Base-by-base conservation (phyloP, 1,139 yeast genomes). In the Scheffersomyces segobiensis region DNA sequence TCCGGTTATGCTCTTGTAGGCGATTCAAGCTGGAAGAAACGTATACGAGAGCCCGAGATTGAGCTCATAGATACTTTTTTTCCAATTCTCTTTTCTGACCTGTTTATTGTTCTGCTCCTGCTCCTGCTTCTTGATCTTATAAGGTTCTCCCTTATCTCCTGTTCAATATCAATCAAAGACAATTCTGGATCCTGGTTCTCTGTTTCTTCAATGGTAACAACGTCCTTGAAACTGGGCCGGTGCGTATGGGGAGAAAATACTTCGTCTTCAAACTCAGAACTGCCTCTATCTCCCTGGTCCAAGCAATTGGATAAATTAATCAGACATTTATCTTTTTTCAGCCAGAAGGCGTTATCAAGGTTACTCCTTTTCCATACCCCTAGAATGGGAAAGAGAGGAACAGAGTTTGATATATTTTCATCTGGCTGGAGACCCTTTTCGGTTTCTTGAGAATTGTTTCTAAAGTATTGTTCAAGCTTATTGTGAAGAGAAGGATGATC, bases 231-330 rank as follows among this genome's bases (percentile, higher is more conserved):
- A 3, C 61, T 57, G 6, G 67, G 74, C 46, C 73, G 54, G 60
- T 73, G 76, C 7, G 72, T 64, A 47, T 65, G 60, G 0, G 77
- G 77, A 0, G 75, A 71, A 56, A 73, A 73, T 5, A 72, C 62
- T 24, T 62, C 56, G 52, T 70, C 63, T 53, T 72, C 76, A 19
- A 71, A 59, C 10, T 61, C 58, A 1, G 66, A 22, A 26, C 46
- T 51, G 5, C 26, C 53, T 32, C 18, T 51, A 32, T 32, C 12
- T 10, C 17, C 42, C 2, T 32, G 42, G 42, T 32, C 42, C 12
- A 32, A 32, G 17, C 17, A 32, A 32, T 32, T 32, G 4, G 42
- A 32, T 12, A 10, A 14, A 32, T 32, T 8, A 32, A 32, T 12
- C 2, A 32, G 17, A 32, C 8, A 12, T 3, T 32, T 17, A 4